A percentile compares a stretch with the other conserved stretches of the same genome.
Conservation (phyloP, 169 alveolate genomes). For the Toxoplasma gondii region DNA sequence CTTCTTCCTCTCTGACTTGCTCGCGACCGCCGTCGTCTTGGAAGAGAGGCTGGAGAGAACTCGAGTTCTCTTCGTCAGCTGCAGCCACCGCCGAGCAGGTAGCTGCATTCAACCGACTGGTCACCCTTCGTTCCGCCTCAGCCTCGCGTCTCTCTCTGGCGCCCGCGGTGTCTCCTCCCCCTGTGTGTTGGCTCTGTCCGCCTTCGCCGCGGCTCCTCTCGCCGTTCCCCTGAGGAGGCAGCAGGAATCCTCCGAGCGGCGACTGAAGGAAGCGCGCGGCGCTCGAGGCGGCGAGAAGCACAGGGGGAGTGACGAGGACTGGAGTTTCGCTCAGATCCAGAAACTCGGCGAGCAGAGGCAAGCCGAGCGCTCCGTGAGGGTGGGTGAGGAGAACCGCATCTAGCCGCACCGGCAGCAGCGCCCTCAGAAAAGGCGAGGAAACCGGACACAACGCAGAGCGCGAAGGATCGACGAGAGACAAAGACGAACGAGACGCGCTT, state of each 20-base stretch:
- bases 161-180: background rate
- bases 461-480: background rate
- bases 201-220: background rate
- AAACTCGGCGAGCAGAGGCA: slow-evolving; percentile 50
- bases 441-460: background rate
- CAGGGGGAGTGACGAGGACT: slow-evolving; percentile 56
- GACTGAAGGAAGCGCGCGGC: slow-evolving; percentile 32
- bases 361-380: slow-evolving; percentile 53
- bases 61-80: background rate
- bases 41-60: background rate
- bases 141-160: background rate
- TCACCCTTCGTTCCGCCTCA: too few species aligned
- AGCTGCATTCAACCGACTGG: too few species aligned
- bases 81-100: background rate
- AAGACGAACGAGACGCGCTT: background rate
- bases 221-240: background rate
- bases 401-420: slow-evolving; percentile 17
- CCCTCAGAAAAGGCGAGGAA: background rate
- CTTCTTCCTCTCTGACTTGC: background rate
- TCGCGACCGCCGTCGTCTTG: background rate
- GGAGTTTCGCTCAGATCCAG: slow-evolving; percentile 42
- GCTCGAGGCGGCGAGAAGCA: slow-evolving; percentile 20
- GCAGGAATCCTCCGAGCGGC: slow-evolving; percentile 7
- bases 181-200: background rate
- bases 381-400: slow-evolving; percentile 52